Evolutionary conservation across 208 protist species (phyloP), one percentile per base, ranked within the genome.

Genomic region (Trypanosoma caninum): DNA sequence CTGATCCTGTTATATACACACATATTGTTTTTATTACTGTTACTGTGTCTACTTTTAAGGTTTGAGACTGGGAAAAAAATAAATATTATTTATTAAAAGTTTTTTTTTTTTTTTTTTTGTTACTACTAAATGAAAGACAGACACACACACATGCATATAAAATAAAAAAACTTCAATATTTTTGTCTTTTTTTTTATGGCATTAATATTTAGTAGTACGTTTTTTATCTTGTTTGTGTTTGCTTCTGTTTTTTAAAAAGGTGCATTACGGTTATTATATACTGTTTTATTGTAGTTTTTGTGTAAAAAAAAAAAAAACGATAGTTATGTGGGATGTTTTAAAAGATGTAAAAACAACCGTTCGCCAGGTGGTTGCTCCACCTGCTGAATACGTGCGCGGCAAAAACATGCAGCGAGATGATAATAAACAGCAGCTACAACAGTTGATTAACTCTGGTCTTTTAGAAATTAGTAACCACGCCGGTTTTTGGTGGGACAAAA

Each of bases 401-500:
- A 52, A 20, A 25, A 59, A 28, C 45, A 57, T n/a, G n/a, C n/a
- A n/a, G n/a, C n/a, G n/a, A 65, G 31, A 16, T 31, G 20, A 35
- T 8, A 11, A 20, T n/a, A 25, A 35, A 34, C 47, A 53, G 25
- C 47, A 25, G 5, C 9, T 7, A 53, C 23, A 1, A 45, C 56
- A 8, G 30, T 27, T 37, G 7, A n/a, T 13, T 38, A 45, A 14
- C 31, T 42, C 35, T 10, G 33, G 56, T 11, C 20, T 70, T 55
- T 58, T 63, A 35, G 54, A 45, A 8, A 38, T 76, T 45, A 53
- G 53, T 8, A 65, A 57, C 25, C 22, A 31, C 16, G 1, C 72
- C 2, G 37, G 50, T 9, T 35, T 20, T 8, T 59, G 65, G 46
- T 79, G 69, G 76, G 65, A 55, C 31, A 82, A 34, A 23, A 59